Evolutionary conservation across 148 eudicot genomes (phyloP).

Genomic region (Rhododendron molle): DNA sequence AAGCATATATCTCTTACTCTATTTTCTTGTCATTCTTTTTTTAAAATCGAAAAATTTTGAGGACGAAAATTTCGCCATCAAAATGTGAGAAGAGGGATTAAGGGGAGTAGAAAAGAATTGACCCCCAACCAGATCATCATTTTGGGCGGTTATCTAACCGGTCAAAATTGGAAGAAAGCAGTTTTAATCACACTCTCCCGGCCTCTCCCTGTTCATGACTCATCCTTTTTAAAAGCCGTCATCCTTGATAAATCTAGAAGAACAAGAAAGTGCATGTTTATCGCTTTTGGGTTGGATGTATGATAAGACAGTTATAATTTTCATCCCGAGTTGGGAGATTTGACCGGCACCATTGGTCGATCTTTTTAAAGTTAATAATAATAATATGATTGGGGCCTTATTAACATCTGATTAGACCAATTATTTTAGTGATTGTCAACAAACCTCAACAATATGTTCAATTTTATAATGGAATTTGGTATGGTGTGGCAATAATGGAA

Average conservation of each 20-base stretch:
- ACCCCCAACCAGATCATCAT: neutral
- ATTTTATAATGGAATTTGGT: neutral
- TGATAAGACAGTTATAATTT: neutral
- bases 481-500: neutral
- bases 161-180: no score
- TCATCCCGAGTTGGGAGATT: neutral
- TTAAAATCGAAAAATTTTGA: neutral
- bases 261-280: neutral
- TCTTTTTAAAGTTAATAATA: neutral
- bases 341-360: neutral
- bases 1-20: no score
- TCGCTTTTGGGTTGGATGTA: neutral
- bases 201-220: no score
- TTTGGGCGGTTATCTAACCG: no score
- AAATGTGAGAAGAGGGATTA: neutral
- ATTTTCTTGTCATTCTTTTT: no score
- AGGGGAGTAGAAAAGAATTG: no score
- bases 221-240: no score
- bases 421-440: no score
- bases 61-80: neutral
- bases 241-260: neutral
- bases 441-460: no score
- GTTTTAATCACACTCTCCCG: no score
- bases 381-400: no score
- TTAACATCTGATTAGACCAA: neutral